These are phyloP conservation scores for Azolla pinnata DNA, from an alignment of 75 land plant genomes.

Conservation along the genomic window DNA sequence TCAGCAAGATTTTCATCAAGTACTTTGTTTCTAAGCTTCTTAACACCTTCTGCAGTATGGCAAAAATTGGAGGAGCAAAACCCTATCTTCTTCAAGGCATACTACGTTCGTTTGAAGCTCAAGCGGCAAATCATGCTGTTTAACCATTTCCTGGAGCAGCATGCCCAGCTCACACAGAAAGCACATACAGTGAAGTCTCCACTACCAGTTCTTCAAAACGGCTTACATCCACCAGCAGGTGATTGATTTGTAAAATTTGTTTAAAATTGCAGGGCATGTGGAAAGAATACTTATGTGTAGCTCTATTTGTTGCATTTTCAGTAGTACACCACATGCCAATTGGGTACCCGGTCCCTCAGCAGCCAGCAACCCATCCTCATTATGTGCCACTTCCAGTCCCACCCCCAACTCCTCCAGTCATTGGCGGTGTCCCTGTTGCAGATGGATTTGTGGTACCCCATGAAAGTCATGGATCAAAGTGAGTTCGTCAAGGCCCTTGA, in stretches of 20 bases:
- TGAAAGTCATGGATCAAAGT: conserved; percentile 65
- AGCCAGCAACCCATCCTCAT: conserved; percentile 59
- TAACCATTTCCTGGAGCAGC: conserved; percentile 71
- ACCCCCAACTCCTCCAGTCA: conserved; percentile 48
- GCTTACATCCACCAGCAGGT: conserved; percentile 75
- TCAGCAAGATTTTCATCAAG: not conserved
- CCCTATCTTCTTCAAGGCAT: conserved; percentile 82
- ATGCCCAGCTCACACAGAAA: conserved; percentile 55
- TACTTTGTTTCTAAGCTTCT: not conserved
- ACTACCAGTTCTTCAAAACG: conserved; percentile 68
- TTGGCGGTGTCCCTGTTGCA: conserved; percentile 76
- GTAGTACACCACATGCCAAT: conserved; percentile 82
- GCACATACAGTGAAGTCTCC: conserved; percentile 52
- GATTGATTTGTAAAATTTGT: conserved; percentile 4
- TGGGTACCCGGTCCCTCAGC: conserved; percentile 72
- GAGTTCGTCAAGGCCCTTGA: conserved; percentile 12
- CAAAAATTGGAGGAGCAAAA: conserved; percentile 94
- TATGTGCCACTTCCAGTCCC: conserved; percentile 45
- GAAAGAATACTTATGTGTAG: no score
- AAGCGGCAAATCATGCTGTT: conserved; percentile 77
- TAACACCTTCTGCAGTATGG: conserved; percentile 54
- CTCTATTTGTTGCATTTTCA: no score
- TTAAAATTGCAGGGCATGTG: not conserved
- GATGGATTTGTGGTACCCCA: conserved; percentile 49
- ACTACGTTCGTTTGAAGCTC: conserved; percentile 61